Base-by-base conservation (phyloP, 768 basidiomycete species). In the Leccinellum albellum region DNA sequence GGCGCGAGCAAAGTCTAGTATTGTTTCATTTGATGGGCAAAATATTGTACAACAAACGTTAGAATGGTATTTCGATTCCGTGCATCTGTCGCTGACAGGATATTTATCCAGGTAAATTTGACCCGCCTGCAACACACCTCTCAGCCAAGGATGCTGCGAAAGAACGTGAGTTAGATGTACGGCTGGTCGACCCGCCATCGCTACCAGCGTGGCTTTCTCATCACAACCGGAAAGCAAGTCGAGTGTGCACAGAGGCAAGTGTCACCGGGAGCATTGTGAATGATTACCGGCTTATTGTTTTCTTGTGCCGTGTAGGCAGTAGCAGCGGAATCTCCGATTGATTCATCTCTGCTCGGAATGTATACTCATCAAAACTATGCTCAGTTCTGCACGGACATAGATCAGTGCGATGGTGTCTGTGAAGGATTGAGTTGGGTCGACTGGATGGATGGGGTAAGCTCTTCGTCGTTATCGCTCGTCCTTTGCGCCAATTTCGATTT, bases 361-460 rank as follows among this genome's bases (percentile, higher is more conserved):
- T 99, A 98, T 68, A 78, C 95, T 9, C 97, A 99, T 63, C 94
- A 98, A 70, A 98, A 97, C 67, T 93, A 95, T 63, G 81, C 87
- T 0, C 86, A 88, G 55, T 98, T 91, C 66, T 94, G 91, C 66
- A 75, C 79, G 42, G 83, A 87, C 35, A 70, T 94, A 4, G 90
- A 94, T 7, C 80, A 98, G 51, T 86, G 85, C 62, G 82, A 80
- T 4, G 81, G 78, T 3, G 69, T 94, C 13, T 78, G 82, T 8
- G 92, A 93, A 46, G 85, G 83, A 74, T 70, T 94, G 57, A 94
- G 91, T 61, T 87, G 83, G 81, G 75, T 84, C 10, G 93, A 95
- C 65, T 80, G 81, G 1, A 82, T 83, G 60, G 82, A 82, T 5
- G 76, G 79, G 47, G 89, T 88, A 63, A 56, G 82, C 64, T 29